Conservation (phyloP, 768 basidiomycete species). For the Gyrodon lividus region DNA sequence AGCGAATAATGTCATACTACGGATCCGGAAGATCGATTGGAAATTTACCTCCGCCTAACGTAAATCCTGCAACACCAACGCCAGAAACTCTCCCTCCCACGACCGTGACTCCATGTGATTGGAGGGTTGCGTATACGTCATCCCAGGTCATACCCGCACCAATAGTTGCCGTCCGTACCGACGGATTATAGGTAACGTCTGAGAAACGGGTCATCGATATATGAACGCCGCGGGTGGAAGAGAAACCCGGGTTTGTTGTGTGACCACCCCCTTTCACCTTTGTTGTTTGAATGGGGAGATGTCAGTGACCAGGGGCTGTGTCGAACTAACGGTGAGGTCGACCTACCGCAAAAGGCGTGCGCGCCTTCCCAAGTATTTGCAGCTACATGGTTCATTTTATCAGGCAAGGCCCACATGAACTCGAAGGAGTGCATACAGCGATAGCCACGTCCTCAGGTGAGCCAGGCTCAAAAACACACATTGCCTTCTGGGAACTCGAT, state of each 20-base stretch:
- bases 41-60: slow-evolving; percentile 52
- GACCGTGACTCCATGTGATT: slow-evolving; percentile 49
- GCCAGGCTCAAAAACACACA: no score
- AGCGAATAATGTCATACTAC: neutral
- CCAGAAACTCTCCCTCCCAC: slow-evolving; percentile 59
- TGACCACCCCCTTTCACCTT: slow-evolving; percentile 68
- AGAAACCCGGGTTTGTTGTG: slow-evolving; percentile 50
- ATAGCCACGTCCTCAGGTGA: no score
- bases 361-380: no score
- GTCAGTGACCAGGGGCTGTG: no score
- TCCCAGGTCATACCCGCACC: slow-evolving; percentile 59
- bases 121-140: slow-evolving; percentile 57
- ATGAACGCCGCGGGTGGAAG: slow-evolving; percentile 56
- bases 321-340: no score
- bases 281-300: no score
- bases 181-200: slow-evolving; percentile 36
- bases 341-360: no score
- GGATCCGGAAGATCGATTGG: neutral
- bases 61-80: slow-evolving; percentile 59
- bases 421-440: no score
- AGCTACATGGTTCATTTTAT: no score
- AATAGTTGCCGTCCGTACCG: slow-evolving; percentile 39
- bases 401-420: no score
- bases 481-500: no score
- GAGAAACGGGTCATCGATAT: slow-evolving; percentile 55